Evolutionary conservation across 2,329 filamentous ascomycete species (phyloP), one percentile per base, ranked within the genome.

Genomic region (Paracorniculantispora psalliotae): DNA sequence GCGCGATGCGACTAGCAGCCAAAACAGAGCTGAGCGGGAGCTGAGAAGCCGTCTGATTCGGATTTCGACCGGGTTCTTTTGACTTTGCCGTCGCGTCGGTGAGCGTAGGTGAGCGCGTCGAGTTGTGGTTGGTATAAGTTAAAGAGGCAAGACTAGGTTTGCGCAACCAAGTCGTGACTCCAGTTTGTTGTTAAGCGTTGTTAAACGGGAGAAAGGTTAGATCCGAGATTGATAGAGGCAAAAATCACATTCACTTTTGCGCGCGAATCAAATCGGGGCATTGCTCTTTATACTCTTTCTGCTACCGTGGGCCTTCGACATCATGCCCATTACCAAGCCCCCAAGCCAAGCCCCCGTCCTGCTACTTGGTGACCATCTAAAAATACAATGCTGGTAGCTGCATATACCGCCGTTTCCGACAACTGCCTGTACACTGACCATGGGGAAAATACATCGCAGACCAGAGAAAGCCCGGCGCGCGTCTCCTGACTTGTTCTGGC

Each of bases 401-500:
- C 51, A 44, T 54, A 28, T 26, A 9, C 51, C 37, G 37, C 26
- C 26, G 51, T 39, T 48, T 25, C 46, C 33, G 17, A 19, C 13
- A 35, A 15, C 48, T 56, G 43, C 28, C 43, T 28, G 47, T 49
- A 26, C 47, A 13, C 8, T n/a, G 26, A 21, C 47, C 43, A 44
- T 33, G n/a, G 26, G 10, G 15, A 33, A 46, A 30, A 44, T 7
- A 7, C 35, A 54, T 44, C 15, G 30, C 17, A 21, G 5, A n/a
- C n/a, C n/a, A 46, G 10, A 46, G 26, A 17, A 41, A n/a, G 26
- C 15, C 28, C 30, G 13, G 21, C 28, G 25, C 33, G 44, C 35
- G 58, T 60, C 58, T 56, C 39, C 58, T 60, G 58, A 60, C 58
- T 43, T 55, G 51, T 44, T 44, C 37, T 43, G 44, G 46, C 58